phyloP scores from a whole-genome alignment of 23 red algal genomes.

The Gracilaria gracilis region DNA sequence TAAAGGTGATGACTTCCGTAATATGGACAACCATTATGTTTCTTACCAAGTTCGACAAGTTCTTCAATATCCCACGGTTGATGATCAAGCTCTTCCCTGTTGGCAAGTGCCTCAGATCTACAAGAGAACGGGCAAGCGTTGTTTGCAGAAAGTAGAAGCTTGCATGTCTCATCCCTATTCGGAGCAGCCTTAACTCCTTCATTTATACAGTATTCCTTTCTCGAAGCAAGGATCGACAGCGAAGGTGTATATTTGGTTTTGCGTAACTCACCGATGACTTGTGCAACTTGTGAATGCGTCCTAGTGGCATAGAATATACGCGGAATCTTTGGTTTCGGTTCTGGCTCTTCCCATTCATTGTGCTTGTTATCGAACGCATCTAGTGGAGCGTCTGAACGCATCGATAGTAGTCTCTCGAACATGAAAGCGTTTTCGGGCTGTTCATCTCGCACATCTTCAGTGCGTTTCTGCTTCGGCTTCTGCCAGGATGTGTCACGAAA shows the following conservation, averaged over 20 bases:
- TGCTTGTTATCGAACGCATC: background rate
- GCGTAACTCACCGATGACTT: conserved; percentile 85
- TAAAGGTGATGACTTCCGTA: conserved; percentile 74
- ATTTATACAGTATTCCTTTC: conserved; percentile 94
- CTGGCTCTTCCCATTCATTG: background rate
- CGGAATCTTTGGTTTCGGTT: conserved; percentile 46
- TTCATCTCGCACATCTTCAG: background rate
- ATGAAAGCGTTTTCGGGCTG: conserved; percentile 42
- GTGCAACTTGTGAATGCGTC: conserved; percentile 92
- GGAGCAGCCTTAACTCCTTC: conserved; percentile 47
- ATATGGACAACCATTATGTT: conserved; percentile 74
- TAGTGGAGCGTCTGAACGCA: conserved; percentile 7
- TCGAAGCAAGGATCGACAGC: conserved; percentile 76
- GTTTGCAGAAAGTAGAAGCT: conserved; percentile 14
- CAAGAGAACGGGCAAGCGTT: conserved; percentile 10
- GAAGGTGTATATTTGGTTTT: conserved; percentile 74
- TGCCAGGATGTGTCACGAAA: conserved; percentile 50
- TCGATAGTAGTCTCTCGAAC: conserved; percentile 30
- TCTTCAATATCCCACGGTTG: conserved; percentile 86
- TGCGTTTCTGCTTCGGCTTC: conserved; percentile 1
- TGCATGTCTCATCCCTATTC: conserved; percentile 22
- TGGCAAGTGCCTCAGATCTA: conserved; percentile 3
- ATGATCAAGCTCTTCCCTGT: conserved; percentile 17
- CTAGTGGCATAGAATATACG: conserved; percentile 93
- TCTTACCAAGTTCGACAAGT: conserved; percentile 69